Evolutionary conservation across 176 grass and related monocot genomes (phyloP).

Genomic region (Eragrostis nindensis): DNA sequence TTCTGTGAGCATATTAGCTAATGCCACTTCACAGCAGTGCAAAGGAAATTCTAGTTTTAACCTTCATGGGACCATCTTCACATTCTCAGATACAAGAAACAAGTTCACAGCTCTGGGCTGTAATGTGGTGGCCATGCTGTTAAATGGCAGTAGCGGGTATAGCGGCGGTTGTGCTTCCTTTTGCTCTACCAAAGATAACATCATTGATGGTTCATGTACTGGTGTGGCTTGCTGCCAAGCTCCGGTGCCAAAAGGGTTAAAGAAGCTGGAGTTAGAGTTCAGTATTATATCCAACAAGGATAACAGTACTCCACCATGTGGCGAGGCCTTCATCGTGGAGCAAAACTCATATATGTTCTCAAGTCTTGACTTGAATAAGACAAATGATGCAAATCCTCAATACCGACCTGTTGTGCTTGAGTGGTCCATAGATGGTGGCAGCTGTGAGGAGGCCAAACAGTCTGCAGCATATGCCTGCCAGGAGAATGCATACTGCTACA

Average conservation of each 20-base stretch:
- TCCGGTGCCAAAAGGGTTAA: constrained; percentile 30
- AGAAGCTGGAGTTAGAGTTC: constrained; percentile 36
- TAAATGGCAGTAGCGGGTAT: constrained; percentile 9
- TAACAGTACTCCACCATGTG: not conserved
- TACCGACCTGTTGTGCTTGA: constrained; percentile 52
- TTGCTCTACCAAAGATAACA: constrained; percentile 24
- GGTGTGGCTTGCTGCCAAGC: constrained; percentile 72
- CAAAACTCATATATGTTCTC: constrained; percentile 46
- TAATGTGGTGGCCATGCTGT: constrained; percentile 47
- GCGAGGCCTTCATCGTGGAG: constrained; percentile 50
- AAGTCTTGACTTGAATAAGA: not conserved
- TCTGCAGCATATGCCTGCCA: constrained; percentile 25
- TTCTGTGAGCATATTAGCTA: constrained; percentile 45
- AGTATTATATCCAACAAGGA: constrained; percentile 35
- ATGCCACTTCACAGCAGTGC: no score
- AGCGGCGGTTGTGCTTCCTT: constrained; percentile 54
- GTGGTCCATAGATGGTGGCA: constrained; percentile 59
- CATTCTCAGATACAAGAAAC: constrained; percentile 62
- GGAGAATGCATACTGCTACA: constrained; percentile 45
- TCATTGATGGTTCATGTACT: constrained; percentile 40
- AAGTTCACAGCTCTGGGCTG: constrained; percentile 66
- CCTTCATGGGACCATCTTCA: constrained; percentile 57
- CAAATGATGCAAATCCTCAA: not conserved
- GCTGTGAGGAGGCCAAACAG: constrained; percentile 23
- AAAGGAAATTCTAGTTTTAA: not conserved